These are phyloP conservation scores for Talaromyces sp. DNA, from an alignment of 2,329 filamentous ascomycete genomes.

Conservation along the genomic window DNA sequence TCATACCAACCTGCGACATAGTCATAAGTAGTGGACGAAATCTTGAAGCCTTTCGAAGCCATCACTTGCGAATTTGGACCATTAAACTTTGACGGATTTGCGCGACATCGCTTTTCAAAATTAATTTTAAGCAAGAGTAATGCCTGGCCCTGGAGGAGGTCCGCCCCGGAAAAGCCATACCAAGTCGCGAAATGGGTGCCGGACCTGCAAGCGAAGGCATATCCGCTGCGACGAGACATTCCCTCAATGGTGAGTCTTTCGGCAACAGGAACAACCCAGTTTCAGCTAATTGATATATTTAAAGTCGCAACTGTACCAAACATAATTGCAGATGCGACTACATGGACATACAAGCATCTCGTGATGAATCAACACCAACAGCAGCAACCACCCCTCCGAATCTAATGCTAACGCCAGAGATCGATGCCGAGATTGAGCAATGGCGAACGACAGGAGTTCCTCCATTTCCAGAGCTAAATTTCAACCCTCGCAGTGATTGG, in stretches of 20 bases:
- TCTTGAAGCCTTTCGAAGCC: not conserved
- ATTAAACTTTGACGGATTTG: not conserved
- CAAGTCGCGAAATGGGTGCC: constrained; percentile 97
- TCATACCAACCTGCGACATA: not conserved
- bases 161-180: constrained; percentile 90
- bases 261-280: not conserved
- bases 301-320: constrained; percentile 94
- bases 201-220: constrained; percentile 94
- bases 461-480: constrained; percentile 75
- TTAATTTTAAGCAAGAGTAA: constrained; percentile 37
- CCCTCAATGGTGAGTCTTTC: constrained; percentile 73
- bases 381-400: constrained; percentile 50
- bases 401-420: constrained; percentile 81
- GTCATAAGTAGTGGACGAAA: not conserved
- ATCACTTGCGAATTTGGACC: not conserved
- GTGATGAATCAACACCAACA: constrained; percentile 47
- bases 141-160: constrained; percentile 93
- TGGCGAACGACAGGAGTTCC: constrained; percentile 84
- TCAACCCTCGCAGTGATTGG: constrained; percentile 72
- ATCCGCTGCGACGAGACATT: constrained; percentile 98
- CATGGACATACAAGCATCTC: constrained; percentile 74
- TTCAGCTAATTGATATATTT: not conserved
- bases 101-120: not conserved
- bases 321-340: constrained; percentile 98
- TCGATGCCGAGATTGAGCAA: constrained; percentile 73